Conservation (phyloP, 176 grass and related monocot genomes). For the Carex myosuroides region DNA sequence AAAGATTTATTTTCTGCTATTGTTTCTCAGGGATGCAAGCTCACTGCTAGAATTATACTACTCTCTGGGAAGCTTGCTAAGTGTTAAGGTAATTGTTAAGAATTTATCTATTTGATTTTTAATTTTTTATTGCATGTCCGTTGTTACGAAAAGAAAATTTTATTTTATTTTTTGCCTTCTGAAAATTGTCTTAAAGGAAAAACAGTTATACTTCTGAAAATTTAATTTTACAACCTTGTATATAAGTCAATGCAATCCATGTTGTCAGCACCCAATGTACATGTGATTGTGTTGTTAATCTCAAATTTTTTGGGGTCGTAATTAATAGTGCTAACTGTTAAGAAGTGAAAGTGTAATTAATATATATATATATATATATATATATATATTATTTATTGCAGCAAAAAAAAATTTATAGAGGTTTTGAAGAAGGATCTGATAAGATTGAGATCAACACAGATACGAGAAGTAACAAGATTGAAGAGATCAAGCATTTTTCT, state of each 20-base stretch:
- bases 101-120: slow-evolving; percentile 3
- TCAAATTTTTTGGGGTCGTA: no score
- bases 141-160: not conserved
- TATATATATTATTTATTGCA: no score
- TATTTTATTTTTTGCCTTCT: not conserved
- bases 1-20: no score
- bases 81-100: slow-evolving; percentile 50
- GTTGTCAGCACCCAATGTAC: no score
- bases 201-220: no score
- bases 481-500: slow-evolving; percentile 55
- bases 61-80: slow-evolving; percentile 50
- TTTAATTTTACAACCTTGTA: no score
- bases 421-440: slow-evolving; percentile 66
- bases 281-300: no score
- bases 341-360: no score
- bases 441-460: slow-evolving; percentile 91
- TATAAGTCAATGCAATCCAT: no score
- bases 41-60: slow-evolving; percentile 81
- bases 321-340: no score
- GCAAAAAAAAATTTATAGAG: slow-evolving; percentile 25
- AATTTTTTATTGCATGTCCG: not conserved
- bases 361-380: no score
- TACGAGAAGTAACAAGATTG: slow-evolving; percentile 62
- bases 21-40: slow-evolving; percentile 26
- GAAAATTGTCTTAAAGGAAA: no score